Evolutionary conservation across 148 eudicot species (phyloP), one percentile per base, ranked within the genome.

Genomic region (Rhododendron kiyosumense): DNA sequence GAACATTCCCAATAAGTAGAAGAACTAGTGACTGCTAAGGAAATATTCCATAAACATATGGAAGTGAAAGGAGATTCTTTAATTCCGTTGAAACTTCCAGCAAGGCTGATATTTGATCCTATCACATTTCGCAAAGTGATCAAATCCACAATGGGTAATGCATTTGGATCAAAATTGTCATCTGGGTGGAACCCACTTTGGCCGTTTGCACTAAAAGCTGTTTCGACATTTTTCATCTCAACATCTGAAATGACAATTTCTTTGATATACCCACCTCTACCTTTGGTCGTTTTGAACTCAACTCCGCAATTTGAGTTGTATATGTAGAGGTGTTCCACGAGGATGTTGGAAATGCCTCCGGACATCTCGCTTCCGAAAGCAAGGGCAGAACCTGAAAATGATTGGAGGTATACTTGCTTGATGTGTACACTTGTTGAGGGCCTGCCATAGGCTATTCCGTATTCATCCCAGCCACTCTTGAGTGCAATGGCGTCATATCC

Each of bases 351-450:
- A 69, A 92, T 87, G 12, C 94, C 92, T 74, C 94, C 94, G 1
- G 94, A 92, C 94, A 92, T 92, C 74, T 92, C 91, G 81, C 92
- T 90, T 45, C 94, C 94, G 20, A 92, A 90, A 46, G 91, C 88
- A 18, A 92, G 26, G 48, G 91, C 94, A 26, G 92, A 84, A 52
- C 94, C 94, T 0, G 85, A 78, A 41, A 91, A 87, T 49, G 91
- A 90, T 88, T 88, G 89, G 46, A 92, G 94, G 22, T 87, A 51
- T 82, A 89, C 92, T 18, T 88, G 81, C 85, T 85, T 92, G 82
- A 92, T 90, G 78, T 92, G 94, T 59, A 92, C 84, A 24, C 78
- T 61, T 73, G 90, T 75, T 22, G 92, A 89, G 43, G 94, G 90
- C 59, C 85, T 86, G 38, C 73, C 85, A 46, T 92, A 92, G 17